Percentiles rank a stretch among this genome's conserved stretches.
Conservation (phyloP, 2,329 filamentous ascomycete genomes). For the Nigrospora osmanthi region DNA sequence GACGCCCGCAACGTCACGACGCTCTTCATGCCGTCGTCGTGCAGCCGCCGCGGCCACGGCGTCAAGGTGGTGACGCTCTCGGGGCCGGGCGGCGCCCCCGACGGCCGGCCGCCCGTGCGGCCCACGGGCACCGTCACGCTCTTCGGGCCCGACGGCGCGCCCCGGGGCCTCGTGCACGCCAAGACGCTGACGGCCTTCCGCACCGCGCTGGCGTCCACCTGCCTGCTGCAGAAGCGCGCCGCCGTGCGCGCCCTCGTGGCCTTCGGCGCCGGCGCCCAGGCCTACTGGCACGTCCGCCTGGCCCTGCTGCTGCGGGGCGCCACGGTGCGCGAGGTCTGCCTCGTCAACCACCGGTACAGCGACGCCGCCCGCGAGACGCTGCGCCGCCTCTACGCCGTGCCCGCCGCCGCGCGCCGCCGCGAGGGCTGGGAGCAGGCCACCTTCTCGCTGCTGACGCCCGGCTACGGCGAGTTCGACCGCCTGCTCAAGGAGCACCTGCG, state of each 20-base stretch:
- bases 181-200: conserved; percentile 72
- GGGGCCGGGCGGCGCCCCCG: conserved; percentile 25
- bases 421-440: conserved; percentile 60
- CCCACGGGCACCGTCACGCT: conserved; percentile 64
- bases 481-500: conserved; percentile 64
- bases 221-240: conserved; percentile 56
- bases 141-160: conserved; percentile 52
- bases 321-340: conserved; percentile 71
- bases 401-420: conserved; percentile 33
- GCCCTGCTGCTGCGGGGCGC: conserved; percentile 64
- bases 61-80: conserved; percentile 66
- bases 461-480: conserved; percentile 59
- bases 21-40: conserved; percentile 59
- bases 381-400: conserved; percentile 36
- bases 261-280: conserved; percentile 84
- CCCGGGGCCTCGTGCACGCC: conserved; percentile 64
- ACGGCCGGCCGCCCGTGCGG: conserved; percentile 25
- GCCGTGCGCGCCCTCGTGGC: conserved; percentile 70
- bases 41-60: conserved; percentile 53
- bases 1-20: conserved; percentile 47
- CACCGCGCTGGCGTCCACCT: conserved; percentile 65
- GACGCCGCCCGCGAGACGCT: conserved; percentile 46
- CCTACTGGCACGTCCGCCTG: conserved; percentile 89
- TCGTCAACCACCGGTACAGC: conserved; percentile 70
- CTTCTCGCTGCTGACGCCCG: conserved; percentile 61